phyloP scores from a whole-genome alignment of 495 filamentous ascomycete species.

The Talaromyces liani region DNA sequence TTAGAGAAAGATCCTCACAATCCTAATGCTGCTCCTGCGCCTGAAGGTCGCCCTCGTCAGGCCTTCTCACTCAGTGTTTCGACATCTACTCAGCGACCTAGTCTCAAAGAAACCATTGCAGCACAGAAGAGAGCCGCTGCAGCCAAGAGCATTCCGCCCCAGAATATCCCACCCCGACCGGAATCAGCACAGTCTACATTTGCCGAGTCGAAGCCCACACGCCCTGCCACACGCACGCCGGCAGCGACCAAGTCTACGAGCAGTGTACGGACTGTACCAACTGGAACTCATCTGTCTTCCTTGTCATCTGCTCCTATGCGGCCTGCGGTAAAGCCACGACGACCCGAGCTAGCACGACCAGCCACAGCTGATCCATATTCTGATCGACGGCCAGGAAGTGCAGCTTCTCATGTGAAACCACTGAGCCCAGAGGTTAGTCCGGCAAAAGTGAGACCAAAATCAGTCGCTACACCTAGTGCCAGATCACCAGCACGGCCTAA shows the following conservation, averaged over 20 bases:
- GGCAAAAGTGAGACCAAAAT: slow-evolving; percentile 26
- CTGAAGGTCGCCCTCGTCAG: slow-evolving; percentile 26
- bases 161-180: slow-evolving; percentile 55
- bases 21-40: slow-evolving; percentile 55
- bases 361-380: slow-evolving; percentile 55
- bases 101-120: slow-evolving; percentile 71
- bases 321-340: slow-evolving; percentile 36
- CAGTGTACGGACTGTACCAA: slow-evolving; percentile 23
- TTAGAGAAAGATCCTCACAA: slow-evolving; percentile 76
- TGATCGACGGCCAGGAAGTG: slow-evolving; percentile 22
- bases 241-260: slow-evolving; percentile 14
- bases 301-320: slow-evolving; percentile 54
- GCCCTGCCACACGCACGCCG: slow-evolving; percentile 28
- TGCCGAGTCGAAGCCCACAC: slow-evolving; percentile 29
- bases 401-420: slow-evolving; percentile 23
- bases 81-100: slow-evolving; percentile 38
- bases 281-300: slow-evolving; percentile 30
- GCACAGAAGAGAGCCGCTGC: slow-evolving; percentile 68
- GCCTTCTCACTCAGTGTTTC: slow-evolving; percentile 47
- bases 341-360: slow-evolving; percentile 45
- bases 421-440: slow-evolving; percentile 36
- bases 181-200: slow-evolving; percentile 61
- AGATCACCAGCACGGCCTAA: slow-evolving; percentile 26
- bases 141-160: slow-evolving; percentile 31
- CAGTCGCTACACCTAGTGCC: slow-evolving; percentile 21